Conservation (phyloP, 768 basidiomycete genomes). For the Auriscalpium vulgare region DNA sequence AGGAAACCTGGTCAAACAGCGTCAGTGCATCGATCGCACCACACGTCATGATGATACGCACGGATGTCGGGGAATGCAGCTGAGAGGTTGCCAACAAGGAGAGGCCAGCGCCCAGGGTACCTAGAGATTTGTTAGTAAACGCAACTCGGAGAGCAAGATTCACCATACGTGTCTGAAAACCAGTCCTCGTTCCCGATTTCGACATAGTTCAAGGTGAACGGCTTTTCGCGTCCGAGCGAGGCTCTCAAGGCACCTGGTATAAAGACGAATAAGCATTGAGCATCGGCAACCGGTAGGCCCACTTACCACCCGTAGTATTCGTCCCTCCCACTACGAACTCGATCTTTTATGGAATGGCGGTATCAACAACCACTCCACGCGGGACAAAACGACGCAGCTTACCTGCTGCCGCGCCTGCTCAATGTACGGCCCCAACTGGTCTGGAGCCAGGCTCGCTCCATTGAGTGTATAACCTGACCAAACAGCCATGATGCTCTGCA, state of each 20-base stretch:
- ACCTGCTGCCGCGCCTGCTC: constrained; percentile 51
- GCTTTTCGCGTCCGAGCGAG: constrained; percentile 45
- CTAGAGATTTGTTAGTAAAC: constrained; percentile 16
- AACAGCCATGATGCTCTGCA: constrained; percentile 56
- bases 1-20: constrained; percentile 37
- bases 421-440: constrained; percentile 39
- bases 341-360: constrained; percentile 27
- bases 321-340: constrained; percentile 55
- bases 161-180: too few species aligned
- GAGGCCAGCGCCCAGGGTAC: constrained; percentile 46
- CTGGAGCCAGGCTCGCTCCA: constrained; percentile 35
- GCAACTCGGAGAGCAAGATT: too few species aligned
- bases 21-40: constrained; percentile 8
- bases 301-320: constrained; percentile 29
- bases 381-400: constrained; percentile 19
- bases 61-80: constrained; percentile 44
- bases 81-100: constrained; percentile 36
- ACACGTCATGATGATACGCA: constrained; percentile 21
- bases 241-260: constrained; percentile 42
- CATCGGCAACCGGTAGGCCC: too few species aligned
- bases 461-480: constrained; percentile 51
- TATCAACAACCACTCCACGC: background rate
- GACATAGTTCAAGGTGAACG: constrained; percentile 41
- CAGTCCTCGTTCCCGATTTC: constrained; percentile 50
- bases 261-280: too few species aligned